Evolutionary conservation across 495 filamentous ascomycete species (phyloP).

Genomic region (Astrothelium subdiscretum): DNA sequence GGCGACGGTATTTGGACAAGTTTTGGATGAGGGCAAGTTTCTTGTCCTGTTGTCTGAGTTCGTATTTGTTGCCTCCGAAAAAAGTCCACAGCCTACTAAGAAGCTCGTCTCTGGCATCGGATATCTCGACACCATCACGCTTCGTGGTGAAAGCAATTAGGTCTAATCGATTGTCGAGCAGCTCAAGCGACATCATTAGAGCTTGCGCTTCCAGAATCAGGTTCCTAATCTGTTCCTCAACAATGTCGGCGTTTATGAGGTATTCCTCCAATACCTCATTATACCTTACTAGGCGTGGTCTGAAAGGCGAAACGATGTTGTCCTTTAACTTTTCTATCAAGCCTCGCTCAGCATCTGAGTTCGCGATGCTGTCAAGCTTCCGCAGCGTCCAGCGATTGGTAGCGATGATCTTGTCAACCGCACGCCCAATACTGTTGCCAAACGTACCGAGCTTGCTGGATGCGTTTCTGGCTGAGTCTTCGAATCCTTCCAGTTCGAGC

Average conservation of each 20-base stretch:
- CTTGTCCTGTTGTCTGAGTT: slow-evolving; percentile 41
- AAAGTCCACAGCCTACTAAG: slow-evolving; percentile 56
- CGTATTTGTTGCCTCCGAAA: slow-evolving; percentile 49
- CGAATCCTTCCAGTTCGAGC: slow-evolving; percentile 55
- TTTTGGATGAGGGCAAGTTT: slow-evolving; percentile 47
- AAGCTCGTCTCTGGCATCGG: slow-evolving; percentile 45
- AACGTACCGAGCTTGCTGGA: slow-evolving; percentile 51
- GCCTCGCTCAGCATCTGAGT: slow-evolving; percentile 28
- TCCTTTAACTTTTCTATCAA: slow-evolving; percentile 30
- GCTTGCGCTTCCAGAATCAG: slow-evolving; percentile 57
- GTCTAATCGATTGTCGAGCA: slow-evolving; percentile 51
- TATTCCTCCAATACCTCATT: slow-evolving; percentile 42
- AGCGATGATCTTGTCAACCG: slow-evolving; percentile 56
- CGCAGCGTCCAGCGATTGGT: slow-evolving; percentile 55
- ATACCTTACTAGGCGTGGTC: slow-evolving; percentile 37
- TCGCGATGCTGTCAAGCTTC: slow-evolving; percentile 36
- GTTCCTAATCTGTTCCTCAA: slow-evolving; percentile 50
- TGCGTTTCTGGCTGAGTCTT: slow-evolving; percentile 44
- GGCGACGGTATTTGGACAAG: slow-evolving; percentile 46
- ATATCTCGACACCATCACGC: slow-evolving; percentile 39
- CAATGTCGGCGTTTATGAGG: slow-evolving; percentile 48
- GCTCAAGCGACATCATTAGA: slow-evolving; percentile 43
- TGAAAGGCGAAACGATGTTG: slow-evolving; percentile 45
- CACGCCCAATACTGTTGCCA: slow-evolving; percentile 54
- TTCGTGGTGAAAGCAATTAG: slow-evolving; percentile 52